These are phyloP conservation scores for Hypoxylon sp. DNA, from an alignment of 2,329 filamentous ascomycete genomes.

Conservation along the genomic window DNA sequence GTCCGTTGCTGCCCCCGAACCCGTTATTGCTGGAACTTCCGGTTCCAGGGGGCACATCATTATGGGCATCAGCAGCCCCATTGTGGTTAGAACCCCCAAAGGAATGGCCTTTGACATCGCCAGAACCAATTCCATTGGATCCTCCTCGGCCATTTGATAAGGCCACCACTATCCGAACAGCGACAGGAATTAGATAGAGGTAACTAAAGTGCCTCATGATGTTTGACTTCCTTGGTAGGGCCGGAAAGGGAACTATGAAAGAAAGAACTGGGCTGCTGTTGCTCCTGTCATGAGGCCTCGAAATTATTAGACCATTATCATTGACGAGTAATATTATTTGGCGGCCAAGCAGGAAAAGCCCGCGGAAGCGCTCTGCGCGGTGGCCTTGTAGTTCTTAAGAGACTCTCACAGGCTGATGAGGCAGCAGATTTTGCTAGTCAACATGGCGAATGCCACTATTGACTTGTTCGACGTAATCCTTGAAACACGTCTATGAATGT, in stretches of 20 bases:
- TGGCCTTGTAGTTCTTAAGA: constrained; percentile 36
- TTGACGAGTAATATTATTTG: constrained; percentile 3
- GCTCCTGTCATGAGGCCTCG: constrained; percentile 32
- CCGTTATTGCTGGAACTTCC: constrained; percentile 14
- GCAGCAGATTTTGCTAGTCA: constrained; percentile 10
- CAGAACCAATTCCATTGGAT: constrained; percentile 16
- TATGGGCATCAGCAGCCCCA: background rate
- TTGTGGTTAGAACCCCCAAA: constrained; percentile 26
- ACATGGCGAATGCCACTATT: constrained; percentile 33
- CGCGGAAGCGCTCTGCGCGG: constrained; percentile 12
- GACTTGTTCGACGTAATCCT: constrained; percentile 14
- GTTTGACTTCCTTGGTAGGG: constrained; percentile 21
- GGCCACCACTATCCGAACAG: constrained; percentile 12
- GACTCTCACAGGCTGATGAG: constrained; percentile 10
- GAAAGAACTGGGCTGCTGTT: constrained; percentile 20
- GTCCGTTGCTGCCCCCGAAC: background rate
- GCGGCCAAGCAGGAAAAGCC: constrained; percentile 17
- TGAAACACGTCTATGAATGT: constrained; percentile 34
- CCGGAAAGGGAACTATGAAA: constrained; percentile 25
- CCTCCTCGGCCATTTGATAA: constrained; percentile 25
- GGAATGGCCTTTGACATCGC: background rate
- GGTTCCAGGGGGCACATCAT: background rate
- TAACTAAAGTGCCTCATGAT: constrained; percentile 35
- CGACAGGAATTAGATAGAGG: constrained; percentile 27
- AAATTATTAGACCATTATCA: constrained; percentile 18